Evolutionary conservation across 2,329 filamentous ascomycete genomes (phyloP).

Genomic region (Thelonectria olida): DNA sequence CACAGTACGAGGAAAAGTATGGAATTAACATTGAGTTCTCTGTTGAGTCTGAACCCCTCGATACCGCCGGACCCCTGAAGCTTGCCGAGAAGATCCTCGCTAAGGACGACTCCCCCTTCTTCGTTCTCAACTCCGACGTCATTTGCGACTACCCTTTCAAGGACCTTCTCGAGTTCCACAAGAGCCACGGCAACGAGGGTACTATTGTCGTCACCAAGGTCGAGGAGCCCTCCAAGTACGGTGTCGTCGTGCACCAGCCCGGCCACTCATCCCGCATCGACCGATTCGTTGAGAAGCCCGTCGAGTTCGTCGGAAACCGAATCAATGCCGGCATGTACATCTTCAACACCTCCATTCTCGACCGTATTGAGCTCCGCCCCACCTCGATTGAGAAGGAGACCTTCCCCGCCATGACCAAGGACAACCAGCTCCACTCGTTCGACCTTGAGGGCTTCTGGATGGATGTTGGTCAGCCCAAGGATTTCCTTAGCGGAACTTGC

Average conservation of each 20-base stretch:
- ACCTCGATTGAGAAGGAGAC: slow-evolving; percentile 99
- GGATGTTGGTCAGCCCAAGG: slow-evolving; percentile 98
- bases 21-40: slow-evolving; percentile 97
- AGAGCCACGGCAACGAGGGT: slow-evolving; percentile 90
- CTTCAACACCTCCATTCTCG: slow-evolving; percentile 89
- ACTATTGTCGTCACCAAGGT: slow-evolving; percentile 99
- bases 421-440: slow-evolving; percentile 93
- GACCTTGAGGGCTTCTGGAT: slow-evolving; percentile 99
- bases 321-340: slow-evolving; percentile 99
- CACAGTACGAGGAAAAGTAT: slow-evolving; percentile 87
- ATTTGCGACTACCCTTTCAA: slow-evolving; percentile 98
- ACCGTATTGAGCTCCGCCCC: slow-evolving; percentile 93
- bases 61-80: slow-evolving; percentile 94
- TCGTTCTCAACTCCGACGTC: slow-evolving; percentile 97
- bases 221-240: slow-evolving; percentile 98
- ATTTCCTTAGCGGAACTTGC: slow-evolving; percentile 96
- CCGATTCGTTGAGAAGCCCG: slow-evolving; percentile 98
- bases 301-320: slow-evolving; percentile 97
- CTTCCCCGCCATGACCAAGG: slow-evolving; percentile 91
- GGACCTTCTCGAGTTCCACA: slow-evolving; percentile 91
- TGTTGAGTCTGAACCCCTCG: slow-evolving; percentile 93
- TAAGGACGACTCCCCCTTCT: slow-evolving; percentile 95
- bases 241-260: slow-evolving; percentile 97
- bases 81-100: slow-evolving; percentile 90
- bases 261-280: slow-evolving; percentile 92